Percentiles rank a stretch among this genome's conserved stretches.
phyloP scores from a whole-genome alignment of 805 yeast genomes.

The Middelhovenomyces tepae region DNA sequence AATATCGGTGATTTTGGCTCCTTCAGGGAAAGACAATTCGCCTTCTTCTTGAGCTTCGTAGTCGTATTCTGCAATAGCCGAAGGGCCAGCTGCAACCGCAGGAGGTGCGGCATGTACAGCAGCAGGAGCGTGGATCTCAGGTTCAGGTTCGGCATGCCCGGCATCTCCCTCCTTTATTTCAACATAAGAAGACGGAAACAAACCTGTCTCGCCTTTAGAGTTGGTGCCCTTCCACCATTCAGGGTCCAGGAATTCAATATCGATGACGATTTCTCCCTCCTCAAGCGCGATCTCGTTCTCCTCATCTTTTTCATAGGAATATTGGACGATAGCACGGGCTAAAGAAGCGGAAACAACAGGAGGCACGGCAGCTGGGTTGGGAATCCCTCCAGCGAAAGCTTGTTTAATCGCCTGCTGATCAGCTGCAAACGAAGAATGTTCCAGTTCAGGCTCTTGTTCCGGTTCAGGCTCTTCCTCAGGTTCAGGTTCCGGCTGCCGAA shows the following conservation, averaged over 20 bases:
- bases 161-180: constrained; percentile 31
- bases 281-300: constrained; percentile 62
- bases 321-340: constrained; percentile 80
- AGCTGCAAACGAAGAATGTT: constrained; percentile 8
- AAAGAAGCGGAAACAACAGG: constrained; percentile 17
- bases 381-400: constrained; percentile 66
- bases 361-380: constrained; percentile 8
- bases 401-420: constrained; percentile 74
- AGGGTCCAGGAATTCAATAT: constrained; percentile 61
- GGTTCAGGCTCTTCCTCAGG: constrained; percentile 11
- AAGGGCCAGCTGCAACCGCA: constrained; percentile 26
- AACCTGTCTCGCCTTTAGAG: constrained; percentile 62
- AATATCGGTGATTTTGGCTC: constrained; percentile 71
- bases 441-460: constrained; percentile 5
- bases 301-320: constrained; percentile 68
- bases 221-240: constrained; percentile 91
- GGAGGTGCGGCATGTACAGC: constrained; percentile 12
- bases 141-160: constrained; percentile 9
- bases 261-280: constrained; percentile 60
- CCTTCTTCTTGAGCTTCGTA: constrained; percentile 91
- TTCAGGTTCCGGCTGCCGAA: constrained; percentile 17
- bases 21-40: constrained; percentile 77
- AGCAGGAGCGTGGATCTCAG: constrained; percentile 10
- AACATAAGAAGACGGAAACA: constrained; percentile 90
- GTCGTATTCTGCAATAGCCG: constrained; percentile 63